phyloP scores from a whole-genome alignment of 225 moss, liverwort and hornwort species.

The Pleurozium schreberi region DNA sequence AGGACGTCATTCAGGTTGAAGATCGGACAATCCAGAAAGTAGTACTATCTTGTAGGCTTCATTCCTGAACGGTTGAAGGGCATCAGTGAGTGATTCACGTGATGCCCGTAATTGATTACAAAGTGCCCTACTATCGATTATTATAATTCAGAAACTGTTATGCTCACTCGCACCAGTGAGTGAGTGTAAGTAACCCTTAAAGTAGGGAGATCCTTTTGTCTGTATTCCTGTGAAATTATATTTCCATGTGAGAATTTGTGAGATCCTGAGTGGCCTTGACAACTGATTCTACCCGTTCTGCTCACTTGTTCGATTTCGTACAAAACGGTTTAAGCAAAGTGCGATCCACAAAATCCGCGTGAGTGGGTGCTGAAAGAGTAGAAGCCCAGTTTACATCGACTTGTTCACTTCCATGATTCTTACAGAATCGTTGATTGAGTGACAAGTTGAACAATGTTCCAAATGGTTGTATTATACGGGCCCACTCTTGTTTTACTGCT shows the following conservation, averaged over 20 bases:
- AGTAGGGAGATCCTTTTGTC: neutral
- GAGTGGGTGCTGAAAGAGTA: neutral
- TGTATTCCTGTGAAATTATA: neutral
- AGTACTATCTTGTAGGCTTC: neutral
- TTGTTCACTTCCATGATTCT: neutral
- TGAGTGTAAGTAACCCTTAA: neutral
- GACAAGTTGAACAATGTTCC: neutral
- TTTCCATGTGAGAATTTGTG: neutral
- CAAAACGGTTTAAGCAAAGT: neutral
- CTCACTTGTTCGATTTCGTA: neutral
- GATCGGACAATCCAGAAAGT: neutral
- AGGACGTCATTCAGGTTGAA: neutral
- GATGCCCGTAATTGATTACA: neutral
- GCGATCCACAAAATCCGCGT: slow-evolving; percentile 1
- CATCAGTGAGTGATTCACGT: neutral
- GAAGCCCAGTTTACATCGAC: neutral
- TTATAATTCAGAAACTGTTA: neutral
- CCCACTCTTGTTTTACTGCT: neutral
- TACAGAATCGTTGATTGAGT: neutral
- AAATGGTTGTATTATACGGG: neutral
- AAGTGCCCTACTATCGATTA: neutral
- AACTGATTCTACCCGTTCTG: neutral
- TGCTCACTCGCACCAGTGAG: neutral
- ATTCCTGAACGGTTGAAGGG: neutral
- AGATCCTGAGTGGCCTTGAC: neutral